Conservation (phyloP, 1,139 yeast species). For the Saccharomyces uvarum region DNA sequence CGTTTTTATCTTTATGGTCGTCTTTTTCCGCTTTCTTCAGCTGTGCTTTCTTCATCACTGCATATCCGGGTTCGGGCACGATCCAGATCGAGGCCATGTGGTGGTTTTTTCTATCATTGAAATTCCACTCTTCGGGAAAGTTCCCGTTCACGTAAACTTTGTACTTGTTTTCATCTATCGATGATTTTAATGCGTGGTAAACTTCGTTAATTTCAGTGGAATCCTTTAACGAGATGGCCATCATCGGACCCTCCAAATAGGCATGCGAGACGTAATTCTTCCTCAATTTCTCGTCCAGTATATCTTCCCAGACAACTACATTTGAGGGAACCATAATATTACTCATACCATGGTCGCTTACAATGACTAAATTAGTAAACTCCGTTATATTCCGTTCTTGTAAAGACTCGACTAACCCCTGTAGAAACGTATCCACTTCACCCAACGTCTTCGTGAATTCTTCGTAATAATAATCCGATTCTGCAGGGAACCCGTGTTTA, state of each 20-base stretch:
- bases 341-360: slow-evolving; percentile 86
- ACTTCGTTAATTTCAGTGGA: slow-evolving; percentile 10
- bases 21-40: slow-evolving; percentile 48
- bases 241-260: slow-evolving; percentile 5
- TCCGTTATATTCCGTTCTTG: slow-evolving; percentile 48
- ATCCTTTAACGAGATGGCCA: slow-evolving; percentile 1
- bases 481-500: slow-evolving; percentile 41
- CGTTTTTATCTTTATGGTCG: slow-evolving; percentile 12
- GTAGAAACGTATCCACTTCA: slow-evolving; percentile 60
- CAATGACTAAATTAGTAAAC: slow-evolving; percentile 65
- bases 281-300: slow-evolving; percentile 4
- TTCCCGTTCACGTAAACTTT: slow-evolving; percentile 49
- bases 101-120: slow-evolving; percentile 36
- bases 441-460: slow-evolving; percentile 33
- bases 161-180: slow-evolving; percentile 33
- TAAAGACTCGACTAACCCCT: slow-evolving; percentile 44
- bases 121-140: slow-evolving; percentile 56
- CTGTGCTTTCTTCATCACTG: slow-evolving; percentile 56
- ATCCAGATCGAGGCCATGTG: slow-evolving; percentile 75
- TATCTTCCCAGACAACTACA: slow-evolving; percentile 4
- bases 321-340: slow-evolving; percentile 3
- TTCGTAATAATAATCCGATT: slow-evolving; percentile 45
- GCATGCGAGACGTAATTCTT: slow-evolving; percentile 3
- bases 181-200: slow-evolving; percentile 10
- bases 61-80: slow-evolving; percentile 74